Evolutionary conservation across 257 asterid species (phyloP).

Genomic region (Ajuga chamaepitys): DNA sequence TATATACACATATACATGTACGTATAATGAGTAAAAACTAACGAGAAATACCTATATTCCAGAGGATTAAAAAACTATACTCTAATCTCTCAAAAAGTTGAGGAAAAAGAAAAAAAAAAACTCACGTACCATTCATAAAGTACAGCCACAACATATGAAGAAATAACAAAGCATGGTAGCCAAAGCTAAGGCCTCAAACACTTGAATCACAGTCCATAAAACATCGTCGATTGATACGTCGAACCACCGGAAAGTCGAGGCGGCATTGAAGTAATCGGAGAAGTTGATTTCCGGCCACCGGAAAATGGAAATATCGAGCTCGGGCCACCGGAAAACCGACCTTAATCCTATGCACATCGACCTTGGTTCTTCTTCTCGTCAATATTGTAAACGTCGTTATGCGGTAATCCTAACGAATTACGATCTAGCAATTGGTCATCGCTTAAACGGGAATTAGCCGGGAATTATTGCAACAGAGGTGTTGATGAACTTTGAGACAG

Average conservation of each 20-base stretch:
- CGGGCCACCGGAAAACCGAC: constrained; percentile 52
- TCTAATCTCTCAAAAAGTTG: no score
- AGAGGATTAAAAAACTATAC: not conserved
- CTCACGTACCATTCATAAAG: constrained; percentile 19
- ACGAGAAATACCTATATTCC: no score
- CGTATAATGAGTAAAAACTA: no score
- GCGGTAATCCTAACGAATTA: no score
- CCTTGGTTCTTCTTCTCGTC: no score
- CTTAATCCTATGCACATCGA: constrained; percentile 36
- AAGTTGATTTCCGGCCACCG: constrained; percentile 51
- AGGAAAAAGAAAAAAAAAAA: not conserved
- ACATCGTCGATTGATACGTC: constrained; percentile 38
- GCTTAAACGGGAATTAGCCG: no score
- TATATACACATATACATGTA: no score
- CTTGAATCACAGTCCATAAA: constrained; percentile 37
- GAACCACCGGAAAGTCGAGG: constrained; percentile 37
- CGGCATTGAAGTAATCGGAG: constrained; percentile 19
- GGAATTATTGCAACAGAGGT: no score
- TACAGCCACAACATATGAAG: constrained; percentile 60
- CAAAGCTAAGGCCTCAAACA: constrained; percentile 41
- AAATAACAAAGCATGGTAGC: constrained; percentile 47
- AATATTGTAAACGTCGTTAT: no score
- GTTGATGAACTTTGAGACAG: no score
- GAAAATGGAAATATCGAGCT: constrained; percentile 30
- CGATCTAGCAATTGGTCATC: no score